These are phyloP conservation scores for Amylostereum chailletii DNA, from an alignment of 1,284 basidiomycete species.

Conservation along the genomic window DNA sequence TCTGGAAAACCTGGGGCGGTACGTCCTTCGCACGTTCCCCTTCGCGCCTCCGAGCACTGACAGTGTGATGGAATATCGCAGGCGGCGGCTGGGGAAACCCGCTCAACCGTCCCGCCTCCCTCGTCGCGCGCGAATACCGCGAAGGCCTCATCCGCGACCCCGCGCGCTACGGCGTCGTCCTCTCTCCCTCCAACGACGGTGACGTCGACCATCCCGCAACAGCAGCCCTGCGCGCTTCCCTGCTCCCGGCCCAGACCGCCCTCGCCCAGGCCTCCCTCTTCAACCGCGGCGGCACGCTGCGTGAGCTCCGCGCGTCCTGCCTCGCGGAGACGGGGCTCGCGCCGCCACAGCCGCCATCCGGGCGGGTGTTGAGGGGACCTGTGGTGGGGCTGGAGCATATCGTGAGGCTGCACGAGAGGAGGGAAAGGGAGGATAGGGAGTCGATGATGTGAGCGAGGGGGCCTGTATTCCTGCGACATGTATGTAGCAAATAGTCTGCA, in stretches of 20 bases:
- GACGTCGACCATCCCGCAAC: slow-evolving; percentile 11
- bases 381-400: slow-evolving; percentile 15
- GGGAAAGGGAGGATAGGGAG: slow-evolving; percentile 19
- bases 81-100: slow-evolving; percentile 17
- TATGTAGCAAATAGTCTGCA: no score
- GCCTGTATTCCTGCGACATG: no score
- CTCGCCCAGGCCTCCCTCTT: slow-evolving; percentile 12
- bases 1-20: slow-evolving; percentile 24
- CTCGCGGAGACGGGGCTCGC: slow-evolving; percentile 20
- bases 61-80: background rate
- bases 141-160: slow-evolving; percentile 18
- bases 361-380: slow-evolving; percentile 18
- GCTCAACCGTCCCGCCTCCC: slow-evolving; percentile 17
- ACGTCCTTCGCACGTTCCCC: background rate
- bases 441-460: no score
- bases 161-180: slow-evolving; percentile 20
- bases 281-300: slow-evolving; percentile 20
- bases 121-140: slow-evolving; percentile 22
- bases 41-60: no score
- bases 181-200: slow-evolving; percentile 9
- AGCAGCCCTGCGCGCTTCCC: slow-evolving; percentile 7
- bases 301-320: slow-evolving; percentile 17
- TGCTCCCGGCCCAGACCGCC: slow-evolving; percentile 13
- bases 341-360: slow-evolving; percentile 18
- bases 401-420: slow-evolving; percentile 16